Evolutionary conservation across 2,329 filamentous ascomycete species (phyloP).

Genomic region (Grosmannia clavigera): DNA sequence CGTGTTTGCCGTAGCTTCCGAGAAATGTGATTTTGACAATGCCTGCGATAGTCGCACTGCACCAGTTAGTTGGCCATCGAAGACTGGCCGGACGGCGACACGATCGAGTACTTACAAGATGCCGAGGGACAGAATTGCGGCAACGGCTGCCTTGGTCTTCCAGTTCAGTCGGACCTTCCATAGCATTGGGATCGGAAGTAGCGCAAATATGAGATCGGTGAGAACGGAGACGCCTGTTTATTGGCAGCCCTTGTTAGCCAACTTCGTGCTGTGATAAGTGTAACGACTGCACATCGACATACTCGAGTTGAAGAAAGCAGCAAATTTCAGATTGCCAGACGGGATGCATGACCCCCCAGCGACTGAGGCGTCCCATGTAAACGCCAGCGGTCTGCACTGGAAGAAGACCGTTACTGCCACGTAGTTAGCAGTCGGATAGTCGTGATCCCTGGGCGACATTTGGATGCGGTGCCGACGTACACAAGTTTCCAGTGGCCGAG

Average conservation of each 20-base stretch:
- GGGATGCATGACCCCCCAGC: conserved; percentile 14
- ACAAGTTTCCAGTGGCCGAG: conserved; percentile 14
- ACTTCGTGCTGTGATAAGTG: neutral
- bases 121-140: conserved; percentile 16
- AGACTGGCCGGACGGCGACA: neutral
- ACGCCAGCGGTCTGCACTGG: conserved; percentile 15
- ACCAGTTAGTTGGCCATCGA: neutral
- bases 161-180: conserved; percentile 19
- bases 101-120: conserved; percentile 10
- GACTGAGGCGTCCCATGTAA: conserved; percentile 13
- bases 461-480: conserved; percentile 7
- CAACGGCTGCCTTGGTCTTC: conserved; percentile 15
- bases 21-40: conserved; percentile 18
- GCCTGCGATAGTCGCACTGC: conserved; percentile 14
- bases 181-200: conserved; percentile 17
- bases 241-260: neutral
- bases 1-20: conserved; percentile 14
- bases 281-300: neutral
- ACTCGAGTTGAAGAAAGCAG: conserved; percentile 12
- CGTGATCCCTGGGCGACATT: neutral
- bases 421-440: neutral
- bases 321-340: conserved; percentile 14
- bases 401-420: conserved; percentile 16
- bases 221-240: conserved; percentile 15
- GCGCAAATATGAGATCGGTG: conserved; percentile 18